A percentile compares a stretch with the other conserved stretches of the same genome.
phyloP scores from a whole-genome alignment of 2,329 filamentous ascomycete species.

The Fusarium hostae region DNA sequence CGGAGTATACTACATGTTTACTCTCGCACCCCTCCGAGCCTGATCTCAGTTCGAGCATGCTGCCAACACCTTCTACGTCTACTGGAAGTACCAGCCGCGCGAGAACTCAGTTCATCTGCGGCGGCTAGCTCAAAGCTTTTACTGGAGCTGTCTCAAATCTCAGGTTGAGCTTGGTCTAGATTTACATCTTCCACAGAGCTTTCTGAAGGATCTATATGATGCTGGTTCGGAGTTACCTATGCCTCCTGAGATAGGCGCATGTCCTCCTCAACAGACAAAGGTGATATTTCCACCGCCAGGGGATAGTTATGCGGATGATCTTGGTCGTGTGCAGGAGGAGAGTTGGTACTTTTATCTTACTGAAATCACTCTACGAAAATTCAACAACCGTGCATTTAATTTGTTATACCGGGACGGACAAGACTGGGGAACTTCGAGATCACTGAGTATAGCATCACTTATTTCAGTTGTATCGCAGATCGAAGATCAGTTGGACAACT shows the following conservation, averaged over 20 bases:
- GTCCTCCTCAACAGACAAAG: not conserved
- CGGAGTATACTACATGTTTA: not conserved
- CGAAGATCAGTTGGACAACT: not conserved
- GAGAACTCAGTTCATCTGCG: not conserved
- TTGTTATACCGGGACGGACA: not conserved
- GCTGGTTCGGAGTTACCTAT: not conserved
- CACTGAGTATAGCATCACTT: not conserved
- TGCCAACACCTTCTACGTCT: not conserved
- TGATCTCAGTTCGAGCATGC: not conserved
- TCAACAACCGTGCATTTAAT: not conserved
- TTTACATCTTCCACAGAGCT: not conserved
- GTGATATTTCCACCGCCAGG: not conserved
- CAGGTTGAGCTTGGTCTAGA: not conserved
- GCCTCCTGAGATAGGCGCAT: not conserved
- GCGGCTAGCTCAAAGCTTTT: not conserved
- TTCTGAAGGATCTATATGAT: not conserved
- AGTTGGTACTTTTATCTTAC: not conserved
- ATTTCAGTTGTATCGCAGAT: not conserved
- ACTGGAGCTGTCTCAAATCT: not conserved
- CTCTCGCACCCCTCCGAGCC: not conserved
- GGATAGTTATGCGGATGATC: rapidly evolving
- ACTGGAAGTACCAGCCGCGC: not conserved
- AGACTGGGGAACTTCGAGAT: not conserved
- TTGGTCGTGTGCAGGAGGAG: not conserved
- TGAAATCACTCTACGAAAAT: not conserved